Base-by-base conservation (phyloP, 1,139 yeast genomes). In the Yamadazyma triangularis region DNA sequence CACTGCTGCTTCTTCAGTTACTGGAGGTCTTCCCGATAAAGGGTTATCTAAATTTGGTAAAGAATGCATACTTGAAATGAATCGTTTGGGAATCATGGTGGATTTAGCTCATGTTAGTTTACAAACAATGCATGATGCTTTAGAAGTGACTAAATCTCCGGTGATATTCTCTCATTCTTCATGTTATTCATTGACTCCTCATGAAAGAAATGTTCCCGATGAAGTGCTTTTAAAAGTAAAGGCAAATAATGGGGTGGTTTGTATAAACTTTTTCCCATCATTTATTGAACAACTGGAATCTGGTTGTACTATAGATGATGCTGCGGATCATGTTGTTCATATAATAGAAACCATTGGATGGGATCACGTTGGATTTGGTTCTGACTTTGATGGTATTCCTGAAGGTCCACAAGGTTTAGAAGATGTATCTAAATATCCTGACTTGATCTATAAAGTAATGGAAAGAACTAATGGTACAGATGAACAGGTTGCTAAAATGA, bases 301-400 rank as follows among this genome's bases (percentile, higher is more conserved):
- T 7, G 58, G 44, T 3, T 49, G 40, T 4, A 59, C 72, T 4
- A 64, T 73, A 25, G 70, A 70, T 11, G 74, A 71, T 43, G 77
- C 74, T 1, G 73, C 62, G 1, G 63, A 58, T 23, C 78, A 73
- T 47, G 56, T 70, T 15, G 42, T 56, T 24, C 58, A 73, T 41
- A 53, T 71, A 13, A 61, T 69, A 15, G 48, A 66, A 18, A 38
- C 62, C 4, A 64, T 70, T 31, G 79, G 78, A 1, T 72, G 76
- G 76, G 73, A 66, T 21, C 71, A 69, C 45, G 77, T 73, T 26
- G 78, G 78, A 0, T 48, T 73, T 21, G 79, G 79, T 1, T 62
- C 72, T 2, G 79, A 73, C 46, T 72, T 70, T 39, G 79, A 73
- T 44, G 78, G 78, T 14, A 71, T 71, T 23, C 68, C 67, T 2